phyloP scores from a whole-genome alignment of 495 filamentous ascomycete genomes.

The Neurospora tetraspora region DNA sequence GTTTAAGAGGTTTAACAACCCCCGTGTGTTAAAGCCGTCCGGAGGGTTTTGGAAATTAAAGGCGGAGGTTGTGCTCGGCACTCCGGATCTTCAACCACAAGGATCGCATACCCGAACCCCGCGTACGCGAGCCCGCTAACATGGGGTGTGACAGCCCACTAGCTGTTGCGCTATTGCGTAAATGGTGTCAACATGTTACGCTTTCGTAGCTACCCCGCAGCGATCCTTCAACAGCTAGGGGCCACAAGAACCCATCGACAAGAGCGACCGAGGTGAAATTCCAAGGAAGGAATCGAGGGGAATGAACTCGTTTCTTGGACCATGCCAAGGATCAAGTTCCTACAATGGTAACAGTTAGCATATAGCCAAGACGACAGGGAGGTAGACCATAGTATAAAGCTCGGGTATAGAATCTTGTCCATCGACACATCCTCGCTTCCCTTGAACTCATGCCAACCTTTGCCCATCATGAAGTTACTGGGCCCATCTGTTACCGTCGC shows the following conservation, averaged over 20 bases:
- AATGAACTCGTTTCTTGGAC: background rate
- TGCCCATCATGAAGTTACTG: constrained; percentile 8
- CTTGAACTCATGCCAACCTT: background rate
- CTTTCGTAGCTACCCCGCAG: background rate
- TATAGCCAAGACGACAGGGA: background rate
- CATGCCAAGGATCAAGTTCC: background rate
- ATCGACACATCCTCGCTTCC: background rate
- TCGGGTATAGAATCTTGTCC: background rate
- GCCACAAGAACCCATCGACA: background rate
- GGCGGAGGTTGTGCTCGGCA: background rate
- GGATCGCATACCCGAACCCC: background rate
- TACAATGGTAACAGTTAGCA: background rate
- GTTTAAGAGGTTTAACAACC: background rate
- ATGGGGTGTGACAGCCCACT: background rate
- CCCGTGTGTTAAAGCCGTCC: background rate
- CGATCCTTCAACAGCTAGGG: background rate
- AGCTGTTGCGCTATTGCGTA: background rate
- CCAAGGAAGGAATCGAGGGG: background rate
- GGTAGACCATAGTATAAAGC: background rate
- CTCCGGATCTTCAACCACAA: background rate
- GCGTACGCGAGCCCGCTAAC: background rate
- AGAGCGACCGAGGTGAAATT: background rate
- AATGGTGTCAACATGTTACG: background rate
- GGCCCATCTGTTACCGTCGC: constrained; percentile 11
- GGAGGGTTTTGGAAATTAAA: background rate